These are phyloP conservation scores for Incumbomyces delicatus DNA, from an alignment of 2,329 filamentous ascomycete genomes.

Conservation along the genomic window DNA sequence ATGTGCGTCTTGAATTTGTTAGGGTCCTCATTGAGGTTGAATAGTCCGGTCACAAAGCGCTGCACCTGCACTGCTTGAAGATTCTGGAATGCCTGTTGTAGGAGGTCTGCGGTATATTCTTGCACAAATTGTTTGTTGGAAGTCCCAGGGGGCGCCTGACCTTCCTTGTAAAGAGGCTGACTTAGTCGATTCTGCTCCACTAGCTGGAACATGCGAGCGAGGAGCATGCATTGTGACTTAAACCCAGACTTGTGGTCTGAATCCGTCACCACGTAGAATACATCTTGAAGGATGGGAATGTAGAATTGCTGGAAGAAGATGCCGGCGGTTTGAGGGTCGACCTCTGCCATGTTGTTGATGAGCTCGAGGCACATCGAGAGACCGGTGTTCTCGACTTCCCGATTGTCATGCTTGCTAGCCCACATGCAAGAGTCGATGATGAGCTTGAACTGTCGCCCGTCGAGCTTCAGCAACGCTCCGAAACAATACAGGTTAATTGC, in stretches of 20 bases:
- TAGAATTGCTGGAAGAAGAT: conserved; percentile 98
- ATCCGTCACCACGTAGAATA: conserved; percentile 96
- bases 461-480: conserved; percentile 83
- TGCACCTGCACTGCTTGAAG: conserved; percentile 82
- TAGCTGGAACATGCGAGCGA: conserved; percentile 94
- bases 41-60: conserved; percentile 80
- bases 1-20: conserved; percentile 93
- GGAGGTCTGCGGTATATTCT: conserved; percentile 72
- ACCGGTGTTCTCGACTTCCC: conserved; percentile 90
- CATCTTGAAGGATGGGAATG: conserved; percentile 87
- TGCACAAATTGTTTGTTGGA: conserved; percentile 84
- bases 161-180: conserved; percentile 77
- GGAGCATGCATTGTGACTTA: conserved; percentile 89
- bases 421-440: conserved; percentile 99
- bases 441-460: conserved; percentile 96
- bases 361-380: conserved; percentile 97
- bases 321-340: conserved; percentile 74
- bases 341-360: conserved; percentile 93
- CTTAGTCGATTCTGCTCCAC: conserved; percentile 84
- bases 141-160: conserved; percentile 74
- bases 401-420: conserved; percentile 99
- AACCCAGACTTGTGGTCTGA: conserved; percentile 98
- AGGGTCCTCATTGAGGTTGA: conserved; percentile 77
- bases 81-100: conserved; percentile 88
- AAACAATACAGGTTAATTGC: conserved; percentile 98